Base-by-base conservation (phyloP, 1,139 yeast species). In the Tardiomyces depauwii region DNA sequence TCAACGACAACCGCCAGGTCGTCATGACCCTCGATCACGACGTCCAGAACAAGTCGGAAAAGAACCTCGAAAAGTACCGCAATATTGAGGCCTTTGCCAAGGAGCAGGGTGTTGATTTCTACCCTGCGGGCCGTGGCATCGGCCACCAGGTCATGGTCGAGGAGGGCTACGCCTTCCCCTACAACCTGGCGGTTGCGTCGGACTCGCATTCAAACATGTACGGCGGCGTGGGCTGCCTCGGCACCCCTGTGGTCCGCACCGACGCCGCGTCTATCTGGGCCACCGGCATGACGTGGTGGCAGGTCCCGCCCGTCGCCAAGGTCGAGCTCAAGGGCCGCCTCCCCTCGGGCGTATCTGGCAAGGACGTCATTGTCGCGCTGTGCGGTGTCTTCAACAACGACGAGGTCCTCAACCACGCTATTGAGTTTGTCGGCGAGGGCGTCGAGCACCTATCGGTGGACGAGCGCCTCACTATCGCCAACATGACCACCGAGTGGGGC, bases 401-500 rank as follows among this genome's bases (percentile, higher is more conserved):
- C 64, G 95, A 91, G 66, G 99, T 91, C 36, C 75, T 91, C 56
- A 91, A 91, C 66, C 99, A 91, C 64, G 97, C 98, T 18, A 87
- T 93, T 56, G 99, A 91, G 68, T 91, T 91, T 66, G 80, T 82
- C 9, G 98, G 97, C 47, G 94, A 84, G 49, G 93, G 91, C 40
- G 73, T 91, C 23, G 70, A 74, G 40, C 73, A 77, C 51, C 72
- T 91, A 49, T 73, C 95, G 1, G 77, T 91, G 40, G 99, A 91
- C 64, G 89, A 86, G 66, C 78, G 99, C 62, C 74, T 91, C 55
- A 91, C 98, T 19, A 89, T 91, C 55, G 98, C 98, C 47, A 91
- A 91, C 63, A 91, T 91, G 99, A 91, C 98, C 44, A 91, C 99
- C 40, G 99, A 91, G 67, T 91, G 99, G 99, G 99, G 99, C 57